Conservation (phyloP, 768 basidiomycete genomes). For the Tylopilus sp. region DNA sequence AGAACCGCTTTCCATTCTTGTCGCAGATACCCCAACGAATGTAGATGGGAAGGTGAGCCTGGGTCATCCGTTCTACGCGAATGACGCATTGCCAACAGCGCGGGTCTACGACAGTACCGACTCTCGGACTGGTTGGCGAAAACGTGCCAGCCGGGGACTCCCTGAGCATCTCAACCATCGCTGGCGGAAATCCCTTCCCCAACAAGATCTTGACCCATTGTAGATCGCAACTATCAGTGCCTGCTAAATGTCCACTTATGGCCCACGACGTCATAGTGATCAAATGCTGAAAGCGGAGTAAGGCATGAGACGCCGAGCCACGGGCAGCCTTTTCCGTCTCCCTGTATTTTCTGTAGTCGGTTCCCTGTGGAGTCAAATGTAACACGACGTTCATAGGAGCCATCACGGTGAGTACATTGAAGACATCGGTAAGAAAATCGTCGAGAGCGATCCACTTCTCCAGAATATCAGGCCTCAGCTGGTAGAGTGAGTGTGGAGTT, state of each 20-base stretch:
- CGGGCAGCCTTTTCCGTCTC: background rate
- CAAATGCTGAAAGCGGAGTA: background rate
- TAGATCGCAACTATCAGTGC: background rate
- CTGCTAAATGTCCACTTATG: background rate
- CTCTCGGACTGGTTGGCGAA: background rate
- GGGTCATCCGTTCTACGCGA: background rate
- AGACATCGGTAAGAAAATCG: background rate
- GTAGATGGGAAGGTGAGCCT: background rate
- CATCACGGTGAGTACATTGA: background rate
- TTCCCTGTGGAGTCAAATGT: background rate
- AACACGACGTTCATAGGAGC: background rate
- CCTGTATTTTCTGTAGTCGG: background rate
- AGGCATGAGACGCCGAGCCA: background rate
- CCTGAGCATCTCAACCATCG: background rate
- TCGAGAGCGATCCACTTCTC: background rate
- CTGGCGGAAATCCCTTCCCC: background rate
- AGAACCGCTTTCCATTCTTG: background rate
- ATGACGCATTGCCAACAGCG: background rate
- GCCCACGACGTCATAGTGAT: background rate
- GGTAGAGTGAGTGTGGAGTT: background rate
- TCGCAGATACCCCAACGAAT: background rate
- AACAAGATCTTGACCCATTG: background rate
- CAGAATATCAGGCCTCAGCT: background rate
- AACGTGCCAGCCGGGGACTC: background rate
- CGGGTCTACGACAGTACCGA: background rate